Percentiles rank a stretch among this genome's conserved stretches.
Conservation (phyloP, 257 asterid genomes). For the Perilla frutescens region DNA sequence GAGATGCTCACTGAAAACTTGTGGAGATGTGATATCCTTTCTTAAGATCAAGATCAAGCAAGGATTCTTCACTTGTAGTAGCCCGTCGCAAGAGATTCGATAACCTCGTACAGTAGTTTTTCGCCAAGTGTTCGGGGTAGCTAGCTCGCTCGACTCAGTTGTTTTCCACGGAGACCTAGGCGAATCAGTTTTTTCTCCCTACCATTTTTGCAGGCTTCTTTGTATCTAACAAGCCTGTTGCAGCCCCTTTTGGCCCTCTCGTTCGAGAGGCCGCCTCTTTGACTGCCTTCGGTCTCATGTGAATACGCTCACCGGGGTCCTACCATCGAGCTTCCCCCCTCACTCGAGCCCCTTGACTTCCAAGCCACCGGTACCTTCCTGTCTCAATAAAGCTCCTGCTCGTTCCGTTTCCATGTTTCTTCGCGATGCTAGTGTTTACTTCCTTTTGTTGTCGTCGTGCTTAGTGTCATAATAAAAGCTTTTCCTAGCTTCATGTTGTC, state of each 20-base stretch:
- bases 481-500: constrained; percentile 20
- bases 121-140: constrained; percentile 29
- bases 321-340: constrained; percentile 31
- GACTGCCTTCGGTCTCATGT: constrained; percentile 50
- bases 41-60: constrained; percentile 26
- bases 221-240: constrained; percentile 58
- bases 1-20: constrained; percentile 68
- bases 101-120: constrained; percentile 8
- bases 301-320: constrained; percentile 43
- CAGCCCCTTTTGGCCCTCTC: constrained; percentile 37
- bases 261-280: constrained; percentile 43
- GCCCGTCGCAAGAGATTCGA: too few species aligned
- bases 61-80: too few species aligned
- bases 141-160: constrained; percentile 47
- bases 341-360: neutral
- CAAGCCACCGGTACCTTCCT: constrained; percentile 13
- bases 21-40: constrained; percentile 90
- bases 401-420: constrained; percentile 11
- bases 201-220: constrained; percentile 61
- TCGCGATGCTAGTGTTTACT: neutral
- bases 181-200: constrained; percentile 32
- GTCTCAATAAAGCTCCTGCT: neutral
- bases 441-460: neutral
- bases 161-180: constrained; percentile 59
- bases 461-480: constrained; percentile 14